Base-by-base conservation (phyloP, 441 rosid genomes). In the Codiaeum variegatum region DNA sequence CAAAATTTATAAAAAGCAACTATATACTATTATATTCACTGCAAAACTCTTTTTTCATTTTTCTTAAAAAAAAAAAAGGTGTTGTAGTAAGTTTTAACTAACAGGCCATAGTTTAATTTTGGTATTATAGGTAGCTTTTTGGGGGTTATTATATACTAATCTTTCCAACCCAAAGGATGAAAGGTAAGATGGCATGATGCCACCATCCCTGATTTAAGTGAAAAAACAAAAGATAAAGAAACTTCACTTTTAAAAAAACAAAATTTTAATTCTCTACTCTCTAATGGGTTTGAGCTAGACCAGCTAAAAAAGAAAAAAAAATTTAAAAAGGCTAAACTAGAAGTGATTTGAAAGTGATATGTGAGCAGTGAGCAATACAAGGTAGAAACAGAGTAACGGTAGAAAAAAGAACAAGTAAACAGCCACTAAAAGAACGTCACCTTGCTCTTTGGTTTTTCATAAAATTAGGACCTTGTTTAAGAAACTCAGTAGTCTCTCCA, bases 401-500 rank as follows among this genome's bases (percentile, higher is more conserved):
- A n/a, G n/a, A n/a, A n/a, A 58, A 64, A 44, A 51, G 55, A 55
- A 55, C 4, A 23, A 24, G 61, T 10, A 0, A 69, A 69, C 64
- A 74, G 21, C 6, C 18, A 19, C 6, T 31, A 8, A 42, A 67
- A 49, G 28, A 58, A 19, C 26, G 84, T 71, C 69, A 84, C 92
- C 89, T 86, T 51, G 85, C 77, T 65, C 85, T 83, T 74, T 87
- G 88, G 66, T 79, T 88, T 74, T 82, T 89, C 91, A 91, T 88
- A 83, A 91, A 93, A 73, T 85, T 80, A 5, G 97, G 95, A 18
- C 98, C 98, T 75, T 88, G 85, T 38, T 80, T 91, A 40, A 93
- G 91, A 67, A 92, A 87, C 76, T 88, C 92, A 0, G 85, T 82
- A 67, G 92, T 92, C 76, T 92, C 96, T 0, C 97, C 97, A 69